These are phyloP conservation scores for Alternaria longipes DNA, from an alignment of 2,329 filamentous ascomycete species.

Conservation along the genomic window DNA sequence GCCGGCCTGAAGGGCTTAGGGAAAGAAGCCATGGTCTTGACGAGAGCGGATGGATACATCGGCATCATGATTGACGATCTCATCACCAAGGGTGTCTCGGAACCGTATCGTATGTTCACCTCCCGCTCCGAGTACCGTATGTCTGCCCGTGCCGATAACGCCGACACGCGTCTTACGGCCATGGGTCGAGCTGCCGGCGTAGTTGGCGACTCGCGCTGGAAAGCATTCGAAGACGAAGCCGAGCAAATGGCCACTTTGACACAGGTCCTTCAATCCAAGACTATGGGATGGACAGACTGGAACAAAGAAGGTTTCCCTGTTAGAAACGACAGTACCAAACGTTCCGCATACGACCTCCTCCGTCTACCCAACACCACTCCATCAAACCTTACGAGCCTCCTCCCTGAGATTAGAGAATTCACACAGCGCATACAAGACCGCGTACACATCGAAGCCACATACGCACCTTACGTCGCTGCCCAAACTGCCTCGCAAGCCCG, in stretches of 20 bases:
- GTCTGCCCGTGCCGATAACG: slow-evolving; percentile 91
- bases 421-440: slow-evolving; percentile 69
- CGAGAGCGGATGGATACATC: slow-evolving; percentile 90
- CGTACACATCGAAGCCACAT: slow-evolving; percentile 82
- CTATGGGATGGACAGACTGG: slow-evolving; percentile 72
- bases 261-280: slow-evolving; percentile 65
- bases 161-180: slow-evolving; percentile 83
- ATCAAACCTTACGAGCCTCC: slow-evolving; percentile 63
- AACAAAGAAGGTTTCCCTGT: slow-evolving; percentile 73
- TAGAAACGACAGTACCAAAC: slow-evolving; percentile 70
- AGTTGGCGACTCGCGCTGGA: slow-evolving; percentile 82
- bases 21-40: slow-evolving; percentile 72
- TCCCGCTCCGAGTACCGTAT: slow-evolving; percentile 95
- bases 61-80: slow-evolving; percentile 99
- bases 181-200: slow-evolving; percentile 80
- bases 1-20: slow-evolving; percentile 81
- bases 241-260: slow-evolving; percentile 74
- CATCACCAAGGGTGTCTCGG: slow-evolving; percentile 93
- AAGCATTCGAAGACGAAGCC: slow-evolving; percentile 70
- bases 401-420: slow-evolving; percentile 67
- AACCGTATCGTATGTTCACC: slow-evolving; percentile 99
- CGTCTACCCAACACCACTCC: slow-evolving; percentile 66
- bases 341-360: slow-evolving; percentile 82
- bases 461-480: slow-evolving; percentile 83
- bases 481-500: slow-evolving; percentile 73